Evolutionary conservation across 371 early-diverging fungal species (phyloP), one percentile per base, ranked within the genome.

Genomic region (Rhizopus stolonifer): DNA sequence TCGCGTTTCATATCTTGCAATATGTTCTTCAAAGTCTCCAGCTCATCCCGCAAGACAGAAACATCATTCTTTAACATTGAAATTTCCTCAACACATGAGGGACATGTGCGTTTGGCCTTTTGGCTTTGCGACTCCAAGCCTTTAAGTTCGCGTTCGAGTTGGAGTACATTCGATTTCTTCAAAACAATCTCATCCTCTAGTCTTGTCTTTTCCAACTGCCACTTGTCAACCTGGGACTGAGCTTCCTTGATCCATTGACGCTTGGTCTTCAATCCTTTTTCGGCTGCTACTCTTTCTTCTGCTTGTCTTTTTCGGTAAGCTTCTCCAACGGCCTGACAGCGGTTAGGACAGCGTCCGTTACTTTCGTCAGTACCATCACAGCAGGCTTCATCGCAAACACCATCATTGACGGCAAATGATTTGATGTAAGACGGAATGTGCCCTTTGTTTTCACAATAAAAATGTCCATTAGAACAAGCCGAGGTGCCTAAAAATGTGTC

Each of bases 321-420:
- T 8, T 72, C 67, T 2, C 83, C 91, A 2, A 82, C 67, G 47
- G 83, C 66, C 17, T 66, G 65, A 56, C 98, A 97, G 4, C 58
- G 63, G 65, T 95, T 79, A 14, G 87, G 86, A 54, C 98, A 97
- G 5, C 49, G 45, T 0, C 80, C 78, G 18, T 69, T 67, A 51
- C 76, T 82, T 65, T 97, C 98, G 58, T 97, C 96, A 0, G 87
- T 80, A 2, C 98, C 98, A 63, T 96, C 96, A 60, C 98, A 97
- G 67, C 98, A 97, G 42, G 90, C 90, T 14, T 84, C 81, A 58
- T 96, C 95, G 63, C 98, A 97, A 7, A 95, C 79, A 19, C 96
- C 96, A 66, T 97, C 96, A 63, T 95, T 94, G 29, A 97, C 90
- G 6, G 86, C 80, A 13, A 76, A 83, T 0, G 89, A 85, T 26